These are phyloP conservation scores for Tolypocladium ovalisporum DNA, from an alignment of 2,329 filamentous ascomycete species.

Conservation along the genomic window DNA sequence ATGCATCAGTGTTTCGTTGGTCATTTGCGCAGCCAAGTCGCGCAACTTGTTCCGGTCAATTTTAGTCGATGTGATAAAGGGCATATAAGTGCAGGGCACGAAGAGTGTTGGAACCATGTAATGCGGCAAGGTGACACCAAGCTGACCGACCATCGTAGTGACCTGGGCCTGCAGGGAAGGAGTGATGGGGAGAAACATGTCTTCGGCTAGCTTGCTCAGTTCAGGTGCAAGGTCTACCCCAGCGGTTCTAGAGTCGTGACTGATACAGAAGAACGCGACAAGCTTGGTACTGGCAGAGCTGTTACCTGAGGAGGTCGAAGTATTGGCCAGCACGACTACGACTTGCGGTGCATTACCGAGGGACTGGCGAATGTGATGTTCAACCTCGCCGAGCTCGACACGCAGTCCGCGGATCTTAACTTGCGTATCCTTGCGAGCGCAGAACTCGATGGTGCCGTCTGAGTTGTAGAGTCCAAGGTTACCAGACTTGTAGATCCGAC, in stretches of 20 bases:
- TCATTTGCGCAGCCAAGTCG: neutral
- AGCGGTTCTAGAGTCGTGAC: neutral
- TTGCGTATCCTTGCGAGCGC: slow-evolving; percentile 1
- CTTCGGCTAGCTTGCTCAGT: neutral
- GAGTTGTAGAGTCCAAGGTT: slow-evolving; percentile 1
- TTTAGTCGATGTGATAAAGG: slow-evolving; percentile 8
- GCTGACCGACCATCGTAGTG: neutral
- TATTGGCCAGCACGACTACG: neutral
- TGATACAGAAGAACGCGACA: neutral
- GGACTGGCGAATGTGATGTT: slow-evolving; percentile 1
- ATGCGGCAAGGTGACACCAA: slow-evolving; percentile 1
- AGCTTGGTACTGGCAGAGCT: neutral
- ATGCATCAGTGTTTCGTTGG: neutral
- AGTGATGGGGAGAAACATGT: neutral
- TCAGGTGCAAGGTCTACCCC: neutral
- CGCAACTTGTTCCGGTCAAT: slow-evolving; percentile 5
- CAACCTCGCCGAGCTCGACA: slow-evolving; percentile 9
- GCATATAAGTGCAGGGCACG: slow-evolving; percentile 5
- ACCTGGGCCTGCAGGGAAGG: neutral
- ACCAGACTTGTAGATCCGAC: slow-evolving; percentile 6
- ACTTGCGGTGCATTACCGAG: neutral
- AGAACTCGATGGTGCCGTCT: slow-evolving; percentile 7
- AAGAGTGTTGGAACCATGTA: slow-evolving; percentile 8
- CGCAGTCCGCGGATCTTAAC: slow-evolving; percentile 11
- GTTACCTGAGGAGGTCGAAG: neutral